These are phyloP conservation scores for Phytophthora cryptogea DNA, from an alignment of 352 stramenopile species.

Conservation along the genomic window DNA sequence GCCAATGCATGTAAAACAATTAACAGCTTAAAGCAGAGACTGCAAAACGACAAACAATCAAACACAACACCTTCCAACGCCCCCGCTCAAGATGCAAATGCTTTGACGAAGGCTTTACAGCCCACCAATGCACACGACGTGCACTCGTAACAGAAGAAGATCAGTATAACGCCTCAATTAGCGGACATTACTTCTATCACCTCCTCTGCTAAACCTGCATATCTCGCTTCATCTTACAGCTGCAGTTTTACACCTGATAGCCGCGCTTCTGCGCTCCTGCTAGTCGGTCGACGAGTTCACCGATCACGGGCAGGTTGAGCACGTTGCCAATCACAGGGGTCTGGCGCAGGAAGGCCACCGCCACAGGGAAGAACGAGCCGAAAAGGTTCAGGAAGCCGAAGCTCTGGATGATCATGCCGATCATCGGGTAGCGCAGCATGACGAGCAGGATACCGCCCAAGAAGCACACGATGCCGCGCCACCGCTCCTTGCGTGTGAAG, in stretches of 20 bases:
- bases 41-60: too few species aligned
- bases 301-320: constrained; percentile 86
- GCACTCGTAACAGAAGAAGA: too few species aligned
- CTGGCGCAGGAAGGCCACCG: constrained; percentile 91
- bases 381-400: constrained; percentile 97
- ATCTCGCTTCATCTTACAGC: constrained; percentile 1
- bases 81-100: too few species aligned
- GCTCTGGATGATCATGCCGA: constrained; percentile 93
- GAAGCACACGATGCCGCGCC: constrained; percentile 94
- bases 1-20: too few species aligned
- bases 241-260: constrained; percentile 76
- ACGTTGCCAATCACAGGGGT: constrained; percentile 91
- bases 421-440: constrained; percentile 91
- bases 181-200: constrained; percentile 22
- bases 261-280: constrained; percentile 82
- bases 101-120: too few species aligned
- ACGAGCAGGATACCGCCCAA: constrained; percentile 93
- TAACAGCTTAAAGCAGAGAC: too few species aligned
- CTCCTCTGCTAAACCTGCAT: constrained; percentile 12
- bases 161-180: constrained; percentile 1
- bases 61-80: too few species aligned
- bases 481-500: constrained; percentile 93
- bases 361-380: constrained; percentile 96
- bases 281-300: constrained; percentile 82
- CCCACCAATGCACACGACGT: too few species aligned